Evolutionary conservation across 352 stramenopile genomes (phyloP).

Genomic region (Globisporangium nunn): DNA sequence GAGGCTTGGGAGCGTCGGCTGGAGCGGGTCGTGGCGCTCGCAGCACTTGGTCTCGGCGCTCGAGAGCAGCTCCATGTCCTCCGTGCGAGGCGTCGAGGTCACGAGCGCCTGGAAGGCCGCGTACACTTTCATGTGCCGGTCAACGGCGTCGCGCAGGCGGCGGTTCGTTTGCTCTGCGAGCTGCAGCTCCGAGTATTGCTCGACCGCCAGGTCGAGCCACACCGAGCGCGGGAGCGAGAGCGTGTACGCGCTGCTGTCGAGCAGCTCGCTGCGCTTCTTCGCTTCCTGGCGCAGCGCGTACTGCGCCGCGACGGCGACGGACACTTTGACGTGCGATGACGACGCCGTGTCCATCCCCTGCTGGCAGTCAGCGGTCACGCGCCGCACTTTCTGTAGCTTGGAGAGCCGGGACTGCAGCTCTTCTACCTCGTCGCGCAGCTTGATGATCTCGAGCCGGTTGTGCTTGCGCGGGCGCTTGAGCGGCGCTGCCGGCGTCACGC

Average conservation of each 20-base stretch:
- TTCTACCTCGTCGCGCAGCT: constrained; percentile 8
- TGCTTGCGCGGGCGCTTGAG: constrained; percentile 9
- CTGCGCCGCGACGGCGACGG: constrained; percentile 1
- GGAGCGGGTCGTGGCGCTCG: constrained; percentile 1
- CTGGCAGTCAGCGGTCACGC: not conserved
- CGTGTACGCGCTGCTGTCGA: not conserved
- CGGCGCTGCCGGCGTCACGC: not conserved
- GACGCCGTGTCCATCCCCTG: not conserved
- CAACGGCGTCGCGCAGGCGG: constrained; percentile 28
- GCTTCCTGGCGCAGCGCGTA: constrained; percentile 3
- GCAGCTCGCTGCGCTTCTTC: constrained; percentile 2
- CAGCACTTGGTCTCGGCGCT: not conserved
- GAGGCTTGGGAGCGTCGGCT: constrained; percentile 1
- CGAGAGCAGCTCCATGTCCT: not conserved
- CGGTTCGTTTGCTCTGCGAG: constrained; percentile 32
- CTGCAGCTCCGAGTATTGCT: constrained; percentile 35
- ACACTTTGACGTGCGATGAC: not conserved
- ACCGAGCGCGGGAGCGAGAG: constrained; percentile 12
- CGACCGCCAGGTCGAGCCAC: constrained; percentile 32
- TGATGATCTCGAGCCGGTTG: constrained; percentile 13
- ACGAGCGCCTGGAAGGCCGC: constrained; percentile 18
- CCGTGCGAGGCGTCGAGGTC: not conserved
- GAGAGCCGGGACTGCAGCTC: constrained; percentile 1
- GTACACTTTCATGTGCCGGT: constrained; percentile 32
- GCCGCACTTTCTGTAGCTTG: not conserved